Evolutionary conservation across 2,329 filamentous ascomycete genomes (phyloP).

Genomic region (Waltergamsia citrina): DNA sequence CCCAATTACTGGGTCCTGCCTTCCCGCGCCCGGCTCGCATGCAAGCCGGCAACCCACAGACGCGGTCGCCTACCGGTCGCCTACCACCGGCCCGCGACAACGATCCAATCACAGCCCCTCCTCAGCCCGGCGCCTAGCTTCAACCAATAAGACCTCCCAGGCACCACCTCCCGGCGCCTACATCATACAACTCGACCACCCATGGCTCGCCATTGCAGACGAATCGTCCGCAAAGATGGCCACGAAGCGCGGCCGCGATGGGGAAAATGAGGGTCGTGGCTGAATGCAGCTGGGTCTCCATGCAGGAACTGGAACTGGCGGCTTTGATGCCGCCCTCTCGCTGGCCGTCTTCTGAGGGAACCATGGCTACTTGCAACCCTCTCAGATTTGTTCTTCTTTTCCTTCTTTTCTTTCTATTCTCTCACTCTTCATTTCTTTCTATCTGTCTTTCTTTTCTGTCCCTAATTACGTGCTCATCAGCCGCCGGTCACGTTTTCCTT

Average conservation of each 20-base stretch:
- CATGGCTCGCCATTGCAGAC: slow-evolving; percentile 12
- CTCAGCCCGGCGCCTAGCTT: slow-evolving; percentile 15
- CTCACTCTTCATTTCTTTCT: background rate
- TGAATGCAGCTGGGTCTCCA: no score
- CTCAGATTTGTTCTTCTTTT: background rate
- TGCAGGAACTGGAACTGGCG: no score
- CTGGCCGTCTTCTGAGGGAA: no score
- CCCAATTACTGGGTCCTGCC: no score
- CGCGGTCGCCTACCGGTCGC: slow-evolving; percentile 1
- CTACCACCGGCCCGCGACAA: slow-evolving; percentile 9
- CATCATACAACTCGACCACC: slow-evolving; percentile 19
- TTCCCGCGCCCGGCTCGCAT: background rate
- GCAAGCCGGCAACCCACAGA: background rate
- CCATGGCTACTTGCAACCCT: no score
- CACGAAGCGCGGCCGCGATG: background rate
- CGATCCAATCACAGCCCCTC: slow-evolving; percentile 15
- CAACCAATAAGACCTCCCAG: slow-evolving; percentile 15
- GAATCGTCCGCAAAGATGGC: slow-evolving; percentile 3
- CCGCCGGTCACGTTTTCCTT: background rate
- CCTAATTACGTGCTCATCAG: background rate
- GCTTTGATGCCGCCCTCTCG: no score
- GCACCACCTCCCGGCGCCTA: slow-evolving; percentile 25
- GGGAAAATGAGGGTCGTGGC: background rate
- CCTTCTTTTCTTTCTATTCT: background rate
- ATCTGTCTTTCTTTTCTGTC: background rate